phyloP scores from a whole-genome alignment of 192 early-diverging fungal species.

The Piromyces finnis region DNA sequence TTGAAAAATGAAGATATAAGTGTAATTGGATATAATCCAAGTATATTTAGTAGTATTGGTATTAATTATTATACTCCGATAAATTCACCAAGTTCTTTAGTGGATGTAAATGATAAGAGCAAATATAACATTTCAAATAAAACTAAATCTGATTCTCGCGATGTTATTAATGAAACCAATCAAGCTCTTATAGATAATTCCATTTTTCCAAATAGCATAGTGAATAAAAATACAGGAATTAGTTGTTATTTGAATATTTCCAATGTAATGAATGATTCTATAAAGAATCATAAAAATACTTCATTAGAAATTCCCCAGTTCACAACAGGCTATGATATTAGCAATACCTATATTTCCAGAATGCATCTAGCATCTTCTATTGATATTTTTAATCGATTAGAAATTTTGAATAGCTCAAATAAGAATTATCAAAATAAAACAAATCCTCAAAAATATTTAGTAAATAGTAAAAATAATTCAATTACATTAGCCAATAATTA shows the following conservation, averaged over 20 bases:
- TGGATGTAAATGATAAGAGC: background rate
- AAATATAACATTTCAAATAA: background rate
- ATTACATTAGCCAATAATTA: no score
- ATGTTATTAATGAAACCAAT: background rate
- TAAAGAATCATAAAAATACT: background rate
- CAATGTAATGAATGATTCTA: background rate
- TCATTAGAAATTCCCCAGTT: background rate
- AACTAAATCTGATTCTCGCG: no score
- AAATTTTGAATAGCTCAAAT: background rate
- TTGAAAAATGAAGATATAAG: background rate
- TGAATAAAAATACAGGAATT: background rate
- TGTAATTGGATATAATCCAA: no score
- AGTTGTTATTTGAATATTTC: background rate
- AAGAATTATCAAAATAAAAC: background rate
- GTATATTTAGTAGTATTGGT: no score
- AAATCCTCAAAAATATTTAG: no score
- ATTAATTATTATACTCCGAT: no score
- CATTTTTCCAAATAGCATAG: background rate
- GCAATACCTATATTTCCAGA: background rate
- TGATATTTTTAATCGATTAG: background rate
- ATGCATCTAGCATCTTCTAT: background rate
- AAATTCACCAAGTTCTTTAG: no score
- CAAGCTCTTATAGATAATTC: background rate
- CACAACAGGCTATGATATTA: background rate
- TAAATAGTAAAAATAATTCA: no score